Base-by-base conservation (phyloP, 1,139 yeast genomes). In the Diutina ranongensis region DNA sequence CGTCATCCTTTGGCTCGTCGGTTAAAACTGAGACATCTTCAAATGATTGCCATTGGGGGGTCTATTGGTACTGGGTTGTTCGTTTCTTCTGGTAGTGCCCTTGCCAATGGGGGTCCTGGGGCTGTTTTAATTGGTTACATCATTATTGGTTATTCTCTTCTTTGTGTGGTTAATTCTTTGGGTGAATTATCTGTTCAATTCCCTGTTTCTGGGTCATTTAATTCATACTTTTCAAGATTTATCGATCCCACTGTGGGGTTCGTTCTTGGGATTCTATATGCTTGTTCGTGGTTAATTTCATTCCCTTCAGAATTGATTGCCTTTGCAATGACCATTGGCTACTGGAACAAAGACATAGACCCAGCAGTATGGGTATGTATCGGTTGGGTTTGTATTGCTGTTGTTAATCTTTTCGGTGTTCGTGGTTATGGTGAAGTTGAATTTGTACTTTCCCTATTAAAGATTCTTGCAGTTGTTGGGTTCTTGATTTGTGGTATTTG, bases 381-480 rank as follows among this genome's bases (percentile, higher is more conserved):
- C 9, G 82, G 82, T 57, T 80, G 75, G 55, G 77, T 72, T 5
- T 60, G 78, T 27, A 78, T 82, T 50, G 62, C 75, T 16, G 58
- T 65, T 2, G 68, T 80, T 47, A 82, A 81, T 55, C 61, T 81
- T 54, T 49, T 51, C 19, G 78, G 79, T 46, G 82, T 79, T 48
- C 72, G 66, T 50, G 83, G 83, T 50, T 80, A 77, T 55, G 85
- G 83, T 54, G 83, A 80, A 57, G 76, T 82, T 35, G 87, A 82
- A 60, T 80, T 81, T 50, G 56, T 76, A 27, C 68, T 83, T 35
- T 74, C 87, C 1, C 52, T 75, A 50, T 63, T 80, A 53, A 83
- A 83, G 57, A 70, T 83, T 31, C 49, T 80, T 35, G 84, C 85
- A 2, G 69, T 81, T 47, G 58, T 76, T 36, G 89, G 87, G 20